Base-by-base conservation (phyloP, 768 basidiomycete genomes). In the Clitopilus hobsonii region DNA sequence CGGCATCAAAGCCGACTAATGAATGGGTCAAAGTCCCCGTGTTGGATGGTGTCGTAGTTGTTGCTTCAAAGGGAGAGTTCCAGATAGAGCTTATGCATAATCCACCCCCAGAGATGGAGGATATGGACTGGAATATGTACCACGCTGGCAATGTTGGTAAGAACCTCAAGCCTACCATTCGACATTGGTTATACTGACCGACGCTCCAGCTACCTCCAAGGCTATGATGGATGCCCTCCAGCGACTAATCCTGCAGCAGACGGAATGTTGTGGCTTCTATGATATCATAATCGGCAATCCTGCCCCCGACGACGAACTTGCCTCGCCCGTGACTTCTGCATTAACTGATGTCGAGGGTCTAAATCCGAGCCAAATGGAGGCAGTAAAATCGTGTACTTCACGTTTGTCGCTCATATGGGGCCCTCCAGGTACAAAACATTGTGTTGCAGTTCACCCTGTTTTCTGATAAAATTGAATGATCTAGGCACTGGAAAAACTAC, bases 401-500 rank as follows among this genome's bases (percentile, higher is more conserved):
- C 73, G 67, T 8, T 62, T 86, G 25, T 79, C 82, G 26, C 61
- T 88, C 36, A 85, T 88, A 6, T 87, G 86, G 86, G 85, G 86
- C 3, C 85, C 86, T 7, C 86, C 86, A 57, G 84, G 85, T 82
- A 52, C 52, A 63, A 27, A 20, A 20, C n/a, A 14, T 30, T 55
- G 7, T 58, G 8, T 14, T 2, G 5, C 29, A 5, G 16, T 18
- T 14, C 20, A 36, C 51, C 28, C 16, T 29, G 0, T 11, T 5
- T 38, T 8, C 11, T 20, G 29, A 36, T 26, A 14, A 24, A 10
- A n/a, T n/a, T n/a, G n/a, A n/a, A n/a, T n/a, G n/a, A n/a, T n/a
- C 4, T 50, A 86, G 86, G 86, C 0, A 88, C 86, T 0, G 85
- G 86, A 29, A 88, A 88, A 65, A 87, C 85, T 0, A 86, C 84